A percentile compares a stretch with the other conserved stretches of the same genome.
Conservation (phyloP, 2,329 filamentous ascomycete species). For the Tolypocladium sp. region DNA sequence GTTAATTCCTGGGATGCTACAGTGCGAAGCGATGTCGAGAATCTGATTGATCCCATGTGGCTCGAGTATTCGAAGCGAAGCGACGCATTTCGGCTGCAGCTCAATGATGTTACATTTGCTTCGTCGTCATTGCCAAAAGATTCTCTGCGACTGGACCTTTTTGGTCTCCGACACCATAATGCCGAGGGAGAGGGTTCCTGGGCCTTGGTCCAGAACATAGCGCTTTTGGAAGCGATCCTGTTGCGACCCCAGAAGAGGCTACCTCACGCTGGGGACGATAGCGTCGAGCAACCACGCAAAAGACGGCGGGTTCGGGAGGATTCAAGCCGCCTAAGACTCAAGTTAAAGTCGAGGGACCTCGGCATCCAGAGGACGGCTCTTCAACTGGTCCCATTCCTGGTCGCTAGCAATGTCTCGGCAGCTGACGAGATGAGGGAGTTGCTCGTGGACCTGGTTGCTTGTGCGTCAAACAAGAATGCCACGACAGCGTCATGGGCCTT, state of each 20-base stretch:
- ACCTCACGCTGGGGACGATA: conserved; percentile 14
- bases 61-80: conserved; percentile 67
- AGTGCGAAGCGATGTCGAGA: conserved; percentile 43
- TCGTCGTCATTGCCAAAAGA: conserved; percentile 30
- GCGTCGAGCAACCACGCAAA: conserved; percentile 42
- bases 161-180: conserved; percentile 45
- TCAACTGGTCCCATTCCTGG: conserved; percentile 49
- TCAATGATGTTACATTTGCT: conserved; percentile 64
- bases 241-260: conserved; percentile 14
- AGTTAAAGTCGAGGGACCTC: conserved; percentile 34
- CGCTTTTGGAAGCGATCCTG: conserved; percentile 44
- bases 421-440: conserved; percentile 44
- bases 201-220: conserved; percentile 50
- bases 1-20: conserved; percentile 28
- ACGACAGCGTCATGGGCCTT: conserved; percentile 71
- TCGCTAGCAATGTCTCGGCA: conserved; percentile 34
- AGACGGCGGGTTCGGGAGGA: conserved; percentile 33
- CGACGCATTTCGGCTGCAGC: conserved; percentile 62
- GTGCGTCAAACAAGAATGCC: conserved; percentile 61
- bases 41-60: conserved; percentile 63
- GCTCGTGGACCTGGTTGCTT: conserved; percentile 46
- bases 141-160: conserved; percentile 38
- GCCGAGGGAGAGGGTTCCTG: conserved; percentile 49
- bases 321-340: conserved; percentile 37
- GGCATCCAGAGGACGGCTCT: conserved; percentile 41